Evolutionary conservation across 176 grass and related monocot species (phyloP).

Genomic region (Oryza glumipatula): DNA sequence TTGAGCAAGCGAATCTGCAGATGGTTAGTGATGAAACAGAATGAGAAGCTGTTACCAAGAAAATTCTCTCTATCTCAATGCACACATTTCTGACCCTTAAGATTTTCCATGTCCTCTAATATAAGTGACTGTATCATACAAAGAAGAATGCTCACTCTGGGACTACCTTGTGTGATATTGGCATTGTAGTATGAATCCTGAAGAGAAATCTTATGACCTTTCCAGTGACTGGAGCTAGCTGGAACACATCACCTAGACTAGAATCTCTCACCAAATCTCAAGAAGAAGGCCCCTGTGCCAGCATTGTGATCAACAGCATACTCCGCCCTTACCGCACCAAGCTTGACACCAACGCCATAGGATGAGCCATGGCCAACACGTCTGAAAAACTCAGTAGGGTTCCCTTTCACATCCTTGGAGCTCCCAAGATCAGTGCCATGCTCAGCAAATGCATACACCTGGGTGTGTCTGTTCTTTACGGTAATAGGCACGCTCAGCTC

Average conservation of each 20-base stretch:
- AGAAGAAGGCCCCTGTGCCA: constrained; percentile 79
- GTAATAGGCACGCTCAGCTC: constrained; percentile 66
- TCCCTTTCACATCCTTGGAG: constrained; percentile 95
- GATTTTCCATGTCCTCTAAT: no score
- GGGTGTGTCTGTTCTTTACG: constrained; percentile 65
- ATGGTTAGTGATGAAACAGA: neutral
- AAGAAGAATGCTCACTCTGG: no score
- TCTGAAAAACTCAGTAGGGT: constrained; percentile 89
- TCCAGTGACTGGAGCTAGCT: no score
- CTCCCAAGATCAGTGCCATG: constrained; percentile 92
- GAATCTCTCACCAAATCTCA: constrained; percentile 91
- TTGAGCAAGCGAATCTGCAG: no score
- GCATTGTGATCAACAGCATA: constrained; percentile 93
- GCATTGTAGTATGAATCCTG: no score
- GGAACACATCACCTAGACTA: constrained; percentile 43
- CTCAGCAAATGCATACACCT: constrained; percentile 73
- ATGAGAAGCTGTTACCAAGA: neutral
- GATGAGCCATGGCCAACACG: constrained; percentile 83
- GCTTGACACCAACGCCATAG: constrained; percentile 82
- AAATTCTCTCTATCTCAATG: neutral
- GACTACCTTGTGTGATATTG: no score
- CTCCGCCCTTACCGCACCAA: constrained; percentile 87
- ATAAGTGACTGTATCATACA: no score
- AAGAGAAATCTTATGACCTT: no score
- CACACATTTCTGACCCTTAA: no score